A percentile compares a stretch with the other conserved stretches of the same genome.
These are phyloP conservation scores for Fusarium nygamai DNA, from an alignment of 2,329 filamentous ascomycete species.

Conservation along the genomic window DNA sequence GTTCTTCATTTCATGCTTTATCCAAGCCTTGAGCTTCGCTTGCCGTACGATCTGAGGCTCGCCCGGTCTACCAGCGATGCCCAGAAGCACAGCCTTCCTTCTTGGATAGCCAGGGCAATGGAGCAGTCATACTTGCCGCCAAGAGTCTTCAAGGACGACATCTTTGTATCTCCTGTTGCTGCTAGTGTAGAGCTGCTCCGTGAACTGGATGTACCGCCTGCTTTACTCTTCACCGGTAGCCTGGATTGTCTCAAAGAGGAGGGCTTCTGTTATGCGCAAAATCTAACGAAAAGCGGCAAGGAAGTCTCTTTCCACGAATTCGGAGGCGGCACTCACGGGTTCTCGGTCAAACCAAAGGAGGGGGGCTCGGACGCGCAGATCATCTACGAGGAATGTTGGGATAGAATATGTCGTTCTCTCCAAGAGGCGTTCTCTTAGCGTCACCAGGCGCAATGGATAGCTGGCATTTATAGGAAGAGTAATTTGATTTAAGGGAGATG, in stretches of 20 bases:
- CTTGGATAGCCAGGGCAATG: not conserved
- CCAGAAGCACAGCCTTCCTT: not conserved
- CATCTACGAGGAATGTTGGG: not conserved
- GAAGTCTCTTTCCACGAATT: not conserved
- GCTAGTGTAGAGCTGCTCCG: fast-evolving
- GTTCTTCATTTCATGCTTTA: not conserved
- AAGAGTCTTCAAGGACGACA: not conserved
- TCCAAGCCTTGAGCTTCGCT: not conserved
- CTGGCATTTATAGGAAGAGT: no score
- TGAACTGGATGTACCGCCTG: not conserved
- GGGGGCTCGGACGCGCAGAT: fast-evolving
- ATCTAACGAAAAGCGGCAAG: not conserved
- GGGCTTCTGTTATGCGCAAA: not conserved
- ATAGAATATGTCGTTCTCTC: not conserved
- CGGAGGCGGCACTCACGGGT: not conserved
- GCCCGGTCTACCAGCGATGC: fast-evolving
- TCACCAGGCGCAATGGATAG: no score
- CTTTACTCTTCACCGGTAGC: not conserved
- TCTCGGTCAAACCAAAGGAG: fast-evolving
- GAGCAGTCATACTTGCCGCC: not conserved
- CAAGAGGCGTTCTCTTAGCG: no score
- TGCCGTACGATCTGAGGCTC: not conserved
- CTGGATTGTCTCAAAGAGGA: not conserved
- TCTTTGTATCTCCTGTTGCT: not conserved
- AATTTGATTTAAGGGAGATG: no score